Conservation (phyloP, 129 eudicot species). For the Helichrysum umbraculigerum region DNA sequence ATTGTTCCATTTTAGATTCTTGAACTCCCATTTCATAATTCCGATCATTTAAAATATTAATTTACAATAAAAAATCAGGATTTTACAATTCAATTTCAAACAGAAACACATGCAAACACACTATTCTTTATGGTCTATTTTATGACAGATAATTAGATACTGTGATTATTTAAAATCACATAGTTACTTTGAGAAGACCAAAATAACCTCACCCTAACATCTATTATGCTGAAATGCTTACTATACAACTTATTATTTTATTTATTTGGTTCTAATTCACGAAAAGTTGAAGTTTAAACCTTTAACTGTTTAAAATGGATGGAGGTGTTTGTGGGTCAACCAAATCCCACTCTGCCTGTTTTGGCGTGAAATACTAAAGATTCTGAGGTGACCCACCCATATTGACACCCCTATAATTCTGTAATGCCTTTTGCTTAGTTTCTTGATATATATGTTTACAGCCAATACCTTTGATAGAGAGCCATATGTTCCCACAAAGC, state of each 20-base stretch:
- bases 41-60: not conserved
- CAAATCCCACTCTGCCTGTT: too few species aligned
- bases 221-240: not conserved
- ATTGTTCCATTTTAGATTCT: not conserved
- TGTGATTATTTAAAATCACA: not conserved
- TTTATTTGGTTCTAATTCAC: conserved; percentile 59
- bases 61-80: not conserved
- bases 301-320: too few species aligned
- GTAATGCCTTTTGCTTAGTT: too few species aligned
- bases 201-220: not conserved
- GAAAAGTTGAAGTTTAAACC: conserved; percentile 51
- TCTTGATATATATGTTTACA: too few species aligned
- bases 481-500: too few species aligned
- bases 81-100: not conserved
- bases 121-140: not conserved
- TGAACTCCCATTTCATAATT: not conserved
- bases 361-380: too few species aligned
- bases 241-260: conserved; percentile 18
- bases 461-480: too few species aligned
- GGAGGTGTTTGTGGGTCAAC: too few species aligned
- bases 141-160: not conserved
- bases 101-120: not conserved
- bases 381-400: too few species aligned
- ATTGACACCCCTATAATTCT: too few species aligned
- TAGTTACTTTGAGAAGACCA: not conserved